Conservation (phyloP, 148 eudicot genomes). For the Persicaria tinctoria region DNA sequence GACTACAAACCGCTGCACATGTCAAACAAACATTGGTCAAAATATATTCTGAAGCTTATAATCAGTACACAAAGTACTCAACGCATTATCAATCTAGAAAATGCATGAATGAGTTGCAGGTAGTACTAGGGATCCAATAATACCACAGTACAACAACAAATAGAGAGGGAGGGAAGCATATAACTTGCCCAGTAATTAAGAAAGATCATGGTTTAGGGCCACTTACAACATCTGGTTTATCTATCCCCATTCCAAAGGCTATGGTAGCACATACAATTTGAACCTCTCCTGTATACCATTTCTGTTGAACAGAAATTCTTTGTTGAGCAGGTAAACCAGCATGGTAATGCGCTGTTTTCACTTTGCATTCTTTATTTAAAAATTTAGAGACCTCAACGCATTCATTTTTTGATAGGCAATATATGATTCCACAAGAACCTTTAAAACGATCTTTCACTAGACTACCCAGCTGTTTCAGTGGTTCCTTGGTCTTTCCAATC, state of each 20-base stretch:
- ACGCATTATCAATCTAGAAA: not conserved
- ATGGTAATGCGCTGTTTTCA: slow-evolving; percentile 83
- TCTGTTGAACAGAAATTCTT: slow-evolving; percentile 71
- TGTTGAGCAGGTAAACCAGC: slow-evolving; percentile 94
- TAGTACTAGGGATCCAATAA: not conserved
- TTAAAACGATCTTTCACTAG: slow-evolving; percentile 60
- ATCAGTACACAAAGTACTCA: not conserved
- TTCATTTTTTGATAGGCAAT: slow-evolving; percentile 98
- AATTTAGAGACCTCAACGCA: slow-evolving; percentile 81
- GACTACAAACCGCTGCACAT: slow-evolving; percentile 82
- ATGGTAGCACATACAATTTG: slow-evolving; percentile 97
- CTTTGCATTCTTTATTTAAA: slow-evolving; percentile 73
- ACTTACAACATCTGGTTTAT: slow-evolving; percentile 98
- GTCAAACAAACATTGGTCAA: not conserved
- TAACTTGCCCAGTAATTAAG: not conserved
- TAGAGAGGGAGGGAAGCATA: no score
- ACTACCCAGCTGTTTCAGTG: slow-evolving; percentile 76
- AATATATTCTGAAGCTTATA: not conserved
- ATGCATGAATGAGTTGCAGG: not conserved
- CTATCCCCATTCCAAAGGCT: slow-evolving; percentile 99
- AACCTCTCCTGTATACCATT: slow-evolving; percentile 94
- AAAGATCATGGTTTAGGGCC: slow-evolving; percentile 7
- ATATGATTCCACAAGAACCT: slow-evolving; percentile 73
- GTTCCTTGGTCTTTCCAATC: slow-evolving; percentile 60
- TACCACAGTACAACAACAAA: no score